Base-by-base conservation (phyloP, 179 eudicot species). In the Spergularia azorica region DNA sequence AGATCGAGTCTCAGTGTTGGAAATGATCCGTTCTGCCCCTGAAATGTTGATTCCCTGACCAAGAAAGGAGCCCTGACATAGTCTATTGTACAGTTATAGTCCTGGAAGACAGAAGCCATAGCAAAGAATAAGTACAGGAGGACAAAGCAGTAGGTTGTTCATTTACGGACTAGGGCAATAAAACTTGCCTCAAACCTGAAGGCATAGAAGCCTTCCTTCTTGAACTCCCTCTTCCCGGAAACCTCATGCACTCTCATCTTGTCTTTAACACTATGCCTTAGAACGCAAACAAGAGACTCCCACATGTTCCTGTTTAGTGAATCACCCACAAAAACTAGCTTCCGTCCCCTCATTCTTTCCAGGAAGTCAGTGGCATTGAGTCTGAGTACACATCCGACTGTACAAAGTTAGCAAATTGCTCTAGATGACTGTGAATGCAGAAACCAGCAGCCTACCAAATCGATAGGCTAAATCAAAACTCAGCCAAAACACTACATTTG, bases 261-360 rank as follows among this genome's bases (percentile, higher is more conserved):
- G 85, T 90, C 67, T 51, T n/a, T 61, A 65, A 89, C 72, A 54
- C 85, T 84, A 15, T 87, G 83, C 43, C 85, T 86, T 64, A 90
- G 91, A 14, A 84, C 78, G 86, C 97, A 92, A 67, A 92, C 90
- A 79, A 92, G 92, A 77, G 97, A 92, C 85, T 92, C 95, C 97
- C 95, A 90, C 95, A 92, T 94, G 83, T 94, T 94, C 79, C 98
- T 81, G 75, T 94, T 94, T 16, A 94, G 78, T 2, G 98, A 94
- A 76, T 92, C 98, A 48, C 97, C 98, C 59, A 94, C 97, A 71
- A 88, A 90, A 39, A 89, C 94, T 13, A 94, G 86, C 84, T 86
- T 90, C 77, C 85, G 81, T 51, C 96, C 96, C 80, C 87, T 85
- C 46, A 92, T 87, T 60, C 90, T 86, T 86, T 92, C 92, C 72